phyloP scores from a whole-genome alignment of 345 rosid genomes.

The Firmiana major region DNA sequence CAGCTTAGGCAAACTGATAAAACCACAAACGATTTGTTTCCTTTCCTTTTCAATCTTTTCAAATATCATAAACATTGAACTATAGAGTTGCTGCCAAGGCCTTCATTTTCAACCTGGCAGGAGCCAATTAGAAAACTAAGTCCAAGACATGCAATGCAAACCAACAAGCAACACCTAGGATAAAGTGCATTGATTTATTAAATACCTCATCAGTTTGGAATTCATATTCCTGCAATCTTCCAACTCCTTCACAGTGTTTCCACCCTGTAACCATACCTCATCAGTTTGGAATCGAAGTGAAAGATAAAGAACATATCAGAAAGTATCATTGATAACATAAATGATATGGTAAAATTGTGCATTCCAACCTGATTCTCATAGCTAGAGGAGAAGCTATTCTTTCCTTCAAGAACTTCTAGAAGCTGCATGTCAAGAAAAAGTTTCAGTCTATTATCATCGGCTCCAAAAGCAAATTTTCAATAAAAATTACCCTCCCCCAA shows the following conservation, averaged over 20 bases:
- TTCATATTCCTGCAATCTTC: slow-evolving; percentile 64
- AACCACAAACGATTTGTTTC: neutral
- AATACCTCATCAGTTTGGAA: slow-evolving; percentile 61
- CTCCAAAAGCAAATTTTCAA: neutral
- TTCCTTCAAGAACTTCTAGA: slow-evolving; percentile 44
- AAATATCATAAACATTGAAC: neutral
- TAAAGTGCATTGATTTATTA: slow-evolving; percentile 3
- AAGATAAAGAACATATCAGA: slow-evolving; percentile 18
- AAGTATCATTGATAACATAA: slow-evolving; percentile 16
- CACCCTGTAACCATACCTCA: slow-evolving; percentile 38
- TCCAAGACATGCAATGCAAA: neutral
- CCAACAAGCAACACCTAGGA: neutral
- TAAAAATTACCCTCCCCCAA: slow-evolving; percentile 23
- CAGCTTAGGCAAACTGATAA: neutral
- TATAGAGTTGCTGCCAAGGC: neutral
- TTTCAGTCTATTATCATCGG: neutral
- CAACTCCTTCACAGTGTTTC: slow-evolving; percentile 48
- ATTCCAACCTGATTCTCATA: slow-evolving; percentile 39
- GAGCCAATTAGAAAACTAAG: neutral
- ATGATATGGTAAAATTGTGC: slow-evolving; percentile 6
- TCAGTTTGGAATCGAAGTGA: slow-evolving; percentile 1
- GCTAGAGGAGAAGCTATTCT: slow-evolving; percentile 25
- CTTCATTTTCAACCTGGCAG: neutral
- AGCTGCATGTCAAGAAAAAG: slow-evolving; percentile 39
- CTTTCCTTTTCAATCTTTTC: neutral